Base-by-base conservation (phyloP, 176 grass and related monocot genomes). In the Rhipidocladum racemiflorum region DNA sequence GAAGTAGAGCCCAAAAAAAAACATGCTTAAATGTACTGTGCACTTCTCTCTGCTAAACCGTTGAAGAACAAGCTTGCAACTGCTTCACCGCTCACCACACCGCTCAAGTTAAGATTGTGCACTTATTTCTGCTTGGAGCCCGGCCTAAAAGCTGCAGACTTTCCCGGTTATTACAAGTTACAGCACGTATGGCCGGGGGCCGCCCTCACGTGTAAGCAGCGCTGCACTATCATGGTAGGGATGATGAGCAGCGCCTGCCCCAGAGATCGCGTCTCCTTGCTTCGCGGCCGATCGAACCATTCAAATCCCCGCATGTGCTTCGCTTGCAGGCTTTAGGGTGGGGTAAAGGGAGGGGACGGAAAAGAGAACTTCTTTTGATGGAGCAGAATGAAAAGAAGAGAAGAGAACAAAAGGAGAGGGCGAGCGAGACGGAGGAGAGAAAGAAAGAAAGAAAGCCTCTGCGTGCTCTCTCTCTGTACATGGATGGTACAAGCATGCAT, bases 321-420 rank as follows among this genome's bases (percentile, higher is more conserved):
- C 69, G 20, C 68, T 62, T 50, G 67, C 88, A 90, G 88, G 84
- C 88, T 86, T 87, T 90, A 79, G 55, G 55, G 8, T 5, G 24
- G 61, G 46, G 60, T 77, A 50, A 32, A 72, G 69, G 11, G 24
- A 15, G 29, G 20, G 44, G 38, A 20, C 4, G 25, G 4, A 86
- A 86, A 83, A 87, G 78, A 83, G 40, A 27, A 40, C 84, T 90
- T 86, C 84, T 90, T 90, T 90, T 90, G 42, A 90, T 90, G 88
- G 68, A 74, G 79, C 88, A 75, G 79, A 87, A 79, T 90, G 74
- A 90, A 90, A 90, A 90, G 88, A 90, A 90, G 88, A 83, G 84
- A 87, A 66, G 72, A 61, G 39, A 89, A 83, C 88, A 87, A 86
- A 90, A 90, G 88, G 72, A 75, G 84, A 48, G 79, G 53, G 30